A percentile compares a stretch with the other conserved stretches of the same genome.
Evolutionary conservation across 306 rosid genomes (phyloP).

Genomic region (Medicago arabica): DNA sequence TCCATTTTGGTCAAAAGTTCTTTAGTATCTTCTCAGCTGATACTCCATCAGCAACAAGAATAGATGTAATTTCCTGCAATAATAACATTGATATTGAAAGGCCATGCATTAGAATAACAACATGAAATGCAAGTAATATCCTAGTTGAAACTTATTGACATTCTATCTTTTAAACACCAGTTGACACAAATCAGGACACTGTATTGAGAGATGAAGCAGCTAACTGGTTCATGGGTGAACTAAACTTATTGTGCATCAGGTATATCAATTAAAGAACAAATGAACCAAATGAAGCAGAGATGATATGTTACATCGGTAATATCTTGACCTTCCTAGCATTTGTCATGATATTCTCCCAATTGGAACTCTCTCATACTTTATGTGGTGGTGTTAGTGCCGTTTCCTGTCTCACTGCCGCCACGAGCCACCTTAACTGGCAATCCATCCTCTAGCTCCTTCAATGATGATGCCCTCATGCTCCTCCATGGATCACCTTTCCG

Average conservation of each 20-base stretch:
- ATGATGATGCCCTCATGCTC: neutral
- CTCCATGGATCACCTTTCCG: neutral
- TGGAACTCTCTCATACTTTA: neutral
- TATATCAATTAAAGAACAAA: neutral
- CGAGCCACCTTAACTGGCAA: neutral
- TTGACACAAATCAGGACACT: constrained; percentile 8
- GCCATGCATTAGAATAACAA: constrained; percentile 15
- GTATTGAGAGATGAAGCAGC: neutral
- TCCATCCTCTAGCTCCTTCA: neutral
- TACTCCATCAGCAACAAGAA: constrained; percentile 86
- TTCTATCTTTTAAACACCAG: neutral
- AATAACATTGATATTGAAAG: constrained; percentile 13
- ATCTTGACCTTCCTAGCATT: neutral
- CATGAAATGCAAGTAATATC: constrained; percentile 2
- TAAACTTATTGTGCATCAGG: neutral
- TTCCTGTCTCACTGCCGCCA: neutral
- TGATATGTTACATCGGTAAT: neutral
- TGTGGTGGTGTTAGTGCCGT: neutral
- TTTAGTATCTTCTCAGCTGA: constrained; percentile 82
- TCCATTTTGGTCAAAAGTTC: constrained; percentile 67
- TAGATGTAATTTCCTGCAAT: constrained; percentile 89
- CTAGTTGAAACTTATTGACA: neutral
- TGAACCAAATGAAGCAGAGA: neutral
- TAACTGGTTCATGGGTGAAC: neutral
- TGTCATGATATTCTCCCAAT: neutral